A percentile compares a stretch with the other conserved stretches of the same genome.
Evolutionary conservation across 2,329 filamentous ascomycete species (phyloP).

Genomic region (Alternaria triticimaculans): DNA sequence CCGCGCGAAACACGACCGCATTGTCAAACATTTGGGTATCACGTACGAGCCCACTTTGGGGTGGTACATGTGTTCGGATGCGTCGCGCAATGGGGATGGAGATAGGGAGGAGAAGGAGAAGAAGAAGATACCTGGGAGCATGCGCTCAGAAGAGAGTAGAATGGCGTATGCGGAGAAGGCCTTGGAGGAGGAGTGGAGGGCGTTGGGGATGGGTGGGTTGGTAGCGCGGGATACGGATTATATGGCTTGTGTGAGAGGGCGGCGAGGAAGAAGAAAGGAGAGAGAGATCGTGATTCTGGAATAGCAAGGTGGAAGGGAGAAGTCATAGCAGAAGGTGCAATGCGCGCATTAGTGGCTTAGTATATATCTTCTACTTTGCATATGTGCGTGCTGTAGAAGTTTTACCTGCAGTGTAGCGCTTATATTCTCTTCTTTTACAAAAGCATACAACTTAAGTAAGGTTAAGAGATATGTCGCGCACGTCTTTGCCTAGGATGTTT

Average conservation of each 20-base stretch:
- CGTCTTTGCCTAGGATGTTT: background rate
- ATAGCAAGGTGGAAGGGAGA: background rate
- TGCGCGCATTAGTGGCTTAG: background rate
- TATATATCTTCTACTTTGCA: background rate
- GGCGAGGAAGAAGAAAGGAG: background rate
- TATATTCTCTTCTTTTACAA: background rate
- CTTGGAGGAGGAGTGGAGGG: conserved; percentile 26
- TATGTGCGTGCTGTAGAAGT: background rate
- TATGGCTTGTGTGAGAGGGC: background rate
- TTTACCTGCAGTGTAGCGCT: background rate
- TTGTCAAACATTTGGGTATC: conserved; percentile 26
- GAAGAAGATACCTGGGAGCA: conserved; percentile 18
- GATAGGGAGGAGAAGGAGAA: background rate
- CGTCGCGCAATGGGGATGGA: background rate
- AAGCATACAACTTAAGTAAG: background rate
- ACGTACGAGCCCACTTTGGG: background rate
- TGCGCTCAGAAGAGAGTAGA: conserved; percentile 25
- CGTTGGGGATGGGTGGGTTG: conserved; percentile 1
- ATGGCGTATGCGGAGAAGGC: conserved; percentile 22
- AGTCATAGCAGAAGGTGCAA: background rate
- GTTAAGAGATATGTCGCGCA: background rate
- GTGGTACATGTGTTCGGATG: background rate
- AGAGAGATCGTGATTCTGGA: background rate
- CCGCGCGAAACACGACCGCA: conserved; percentile 23
- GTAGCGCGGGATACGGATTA: background rate